Conservation (phyloP, 495 filamentous ascomycete genomes). For the Annulohypoxylon nitens region DNA sequence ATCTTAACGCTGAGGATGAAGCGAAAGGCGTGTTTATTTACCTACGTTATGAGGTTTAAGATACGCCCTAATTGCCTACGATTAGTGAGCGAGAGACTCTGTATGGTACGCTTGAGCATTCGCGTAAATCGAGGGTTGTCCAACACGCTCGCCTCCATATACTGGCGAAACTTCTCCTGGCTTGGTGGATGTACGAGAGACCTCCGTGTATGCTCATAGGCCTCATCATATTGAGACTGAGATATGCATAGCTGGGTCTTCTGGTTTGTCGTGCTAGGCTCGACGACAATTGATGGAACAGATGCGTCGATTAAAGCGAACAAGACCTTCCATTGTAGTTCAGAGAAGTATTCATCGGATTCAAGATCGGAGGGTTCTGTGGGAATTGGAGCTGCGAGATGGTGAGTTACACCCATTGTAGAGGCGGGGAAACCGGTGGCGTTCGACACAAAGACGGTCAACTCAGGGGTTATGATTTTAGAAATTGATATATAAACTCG, state of each 20-base stretch:
- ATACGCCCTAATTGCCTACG: slow-evolving; percentile 50
- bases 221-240: slow-evolving; percentile 43
- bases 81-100: slow-evolving; percentile 38
- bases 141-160: slow-evolving; percentile 51
- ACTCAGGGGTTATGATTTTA: background rate
- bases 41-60: slow-evolving; percentile 53
- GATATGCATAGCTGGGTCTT: slow-evolving; percentile 48
- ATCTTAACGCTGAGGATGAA: background rate
- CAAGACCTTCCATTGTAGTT: slow-evolving; percentile 55
- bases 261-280: slow-evolving; percentile 41
- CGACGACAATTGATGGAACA: slow-evolving; percentile 52
- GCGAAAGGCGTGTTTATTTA: slow-evolving; percentile 30
- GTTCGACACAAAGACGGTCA: background rate
- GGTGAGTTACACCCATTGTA: slow-evolving; percentile 36
- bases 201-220: slow-evolving; percentile 37
- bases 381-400: slow-evolving; percentile 44
- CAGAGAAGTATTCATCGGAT: slow-evolving; percentile 50
- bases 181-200: slow-evolving; percentile 46
- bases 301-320: slow-evolving; percentile 54
- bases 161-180: slow-evolving; percentile 52
- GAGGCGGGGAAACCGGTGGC: background rate
- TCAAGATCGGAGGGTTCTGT: slow-evolving; percentile 47
- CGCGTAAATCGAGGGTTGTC: slow-evolving; percentile 48
- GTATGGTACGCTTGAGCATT: slow-evolving; percentile 45
- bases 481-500: background rate